phyloP scores from a whole-genome alignment of 164 flowering plant species.

The Aristolochia fimbriata region DNA sequence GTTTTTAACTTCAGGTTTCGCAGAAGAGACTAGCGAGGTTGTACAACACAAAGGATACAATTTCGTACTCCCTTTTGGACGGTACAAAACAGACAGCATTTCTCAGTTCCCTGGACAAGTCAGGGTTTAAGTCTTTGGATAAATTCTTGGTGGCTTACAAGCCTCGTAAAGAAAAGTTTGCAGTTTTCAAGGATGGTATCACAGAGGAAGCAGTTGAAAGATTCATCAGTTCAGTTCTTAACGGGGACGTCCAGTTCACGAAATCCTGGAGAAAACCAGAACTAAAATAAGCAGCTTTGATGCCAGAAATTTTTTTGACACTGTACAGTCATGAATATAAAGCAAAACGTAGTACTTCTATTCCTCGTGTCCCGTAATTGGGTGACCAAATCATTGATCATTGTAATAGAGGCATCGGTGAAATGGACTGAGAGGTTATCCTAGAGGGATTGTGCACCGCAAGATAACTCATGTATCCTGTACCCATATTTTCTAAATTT shows the following conservation, averaged over 20 bases:
- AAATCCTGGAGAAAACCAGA: slow-evolving; percentile 51
- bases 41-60: slow-evolving; percentile 33
- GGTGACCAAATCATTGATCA: too few species aligned
- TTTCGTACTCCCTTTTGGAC: slow-evolving; percentile 62
- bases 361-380: too few species aligned
- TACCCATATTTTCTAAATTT: too few species aligned
- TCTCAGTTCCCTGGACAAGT: slow-evolving; percentile 51
- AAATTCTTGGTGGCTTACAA: slow-evolving; percentile 66
- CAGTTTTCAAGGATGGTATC: slow-evolving; percentile 31
- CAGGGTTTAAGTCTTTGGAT: slow-evolving; percentile 55
- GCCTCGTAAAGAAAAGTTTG: slow-evolving; percentile 66
- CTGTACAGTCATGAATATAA: too few species aligned
- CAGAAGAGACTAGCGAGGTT: slow-evolving; percentile 66
- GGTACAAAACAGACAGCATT: slow-evolving; percentile 61
- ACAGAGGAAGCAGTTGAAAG: slow-evolving; percentile 55
- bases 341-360: too few species aligned
- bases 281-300: slow-evolving; percentile 22
- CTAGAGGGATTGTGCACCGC: too few species aligned
- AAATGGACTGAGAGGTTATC: too few species aligned
- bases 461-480: too few species aligned
- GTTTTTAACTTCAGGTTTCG: slow-evolving; percentile 45
- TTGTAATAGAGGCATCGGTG: too few species aligned
- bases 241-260: slow-evolving; percentile 60
- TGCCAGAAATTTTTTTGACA: neutral
- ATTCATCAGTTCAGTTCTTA: slow-evolving; percentile 59